Evolutionary conservation across 1,284 basidiomycete species (phyloP).

Genomic region (Cryptococcus sp.): DNA sequence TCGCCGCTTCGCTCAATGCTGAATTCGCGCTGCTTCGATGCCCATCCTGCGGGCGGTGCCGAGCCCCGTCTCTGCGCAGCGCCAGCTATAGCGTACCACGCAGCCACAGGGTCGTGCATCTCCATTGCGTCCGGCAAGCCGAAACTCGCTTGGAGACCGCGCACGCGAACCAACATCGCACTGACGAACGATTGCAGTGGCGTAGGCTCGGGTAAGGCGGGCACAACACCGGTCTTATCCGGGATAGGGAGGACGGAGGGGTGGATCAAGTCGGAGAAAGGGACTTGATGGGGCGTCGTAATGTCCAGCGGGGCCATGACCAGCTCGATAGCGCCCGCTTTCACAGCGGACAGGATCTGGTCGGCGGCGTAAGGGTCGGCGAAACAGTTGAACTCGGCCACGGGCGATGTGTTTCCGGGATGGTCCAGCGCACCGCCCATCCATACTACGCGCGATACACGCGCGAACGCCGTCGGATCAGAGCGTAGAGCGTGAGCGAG

Average conservation of each 20-base stretch:
- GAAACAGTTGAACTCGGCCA: slow-evolving; percentile 90
- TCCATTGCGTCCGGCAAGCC: slow-evolving; percentile 79
- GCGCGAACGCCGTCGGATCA: slow-evolving; percentile 61
- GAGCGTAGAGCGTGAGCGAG: slow-evolving; percentile 68
- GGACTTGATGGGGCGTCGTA: slow-evolving; percentile 73
- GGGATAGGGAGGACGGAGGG: slow-evolving; percentile 54
- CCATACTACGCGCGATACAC: slow-evolving; percentile 69
- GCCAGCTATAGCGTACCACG: slow-evolving; percentile 60
- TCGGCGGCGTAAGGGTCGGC: slow-evolving; percentile 87
- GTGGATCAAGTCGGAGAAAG: slow-evolving; percentile 65
- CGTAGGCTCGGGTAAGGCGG: slow-evolving; percentile 34
- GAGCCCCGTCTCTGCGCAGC: slow-evolving; percentile 25
- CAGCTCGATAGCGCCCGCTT: slow-evolving; percentile 56
- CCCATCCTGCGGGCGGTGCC: slow-evolving; percentile 40
- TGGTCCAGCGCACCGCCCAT: slow-evolving; percentile 98
- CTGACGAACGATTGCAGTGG: slow-evolving; percentile 71
- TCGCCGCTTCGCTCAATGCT: slow-evolving; percentile 53
- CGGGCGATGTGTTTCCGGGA: slow-evolving; percentile 82
- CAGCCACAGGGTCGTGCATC: slow-evolving; percentile 58
- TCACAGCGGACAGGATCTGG: slow-evolving; percentile 51
- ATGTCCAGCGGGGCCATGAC: slow-evolving; percentile 76
- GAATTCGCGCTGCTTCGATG: slow-evolving; percentile 43
- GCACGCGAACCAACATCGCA: slow-evolving; percentile 71
- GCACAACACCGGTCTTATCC: slow-evolving; percentile 56
- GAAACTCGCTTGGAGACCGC: slow-evolving; percentile 65